phyloP scores from a whole-genome alignment of 106 monocot genomes.

The Hemerocallis citrina region DNA sequence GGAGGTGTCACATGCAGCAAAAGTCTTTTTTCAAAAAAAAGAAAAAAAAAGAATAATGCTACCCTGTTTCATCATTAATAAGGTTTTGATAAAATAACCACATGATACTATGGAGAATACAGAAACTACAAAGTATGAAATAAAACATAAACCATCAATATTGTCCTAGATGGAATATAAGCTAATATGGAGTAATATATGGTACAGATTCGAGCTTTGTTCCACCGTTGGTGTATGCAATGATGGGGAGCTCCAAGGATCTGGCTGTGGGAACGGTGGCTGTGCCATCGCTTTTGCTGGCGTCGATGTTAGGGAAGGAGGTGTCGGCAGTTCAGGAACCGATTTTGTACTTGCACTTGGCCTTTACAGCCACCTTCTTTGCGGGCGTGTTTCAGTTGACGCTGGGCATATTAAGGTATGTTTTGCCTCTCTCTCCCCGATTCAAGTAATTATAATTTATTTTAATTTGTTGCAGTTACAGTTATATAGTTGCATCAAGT shows the following conservation, averaged over 20 bases:
- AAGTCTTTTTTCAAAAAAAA: too few species aligned
- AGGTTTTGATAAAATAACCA: background rate
- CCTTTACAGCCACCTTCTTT: constrained; percentile 87
- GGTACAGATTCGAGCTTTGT: constrained; percentile 77
- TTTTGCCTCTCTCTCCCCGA: too few species aligned
- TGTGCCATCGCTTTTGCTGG: constrained; percentile 65
- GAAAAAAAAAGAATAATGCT: too few species aligned
- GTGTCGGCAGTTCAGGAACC: constrained; percentile 48
- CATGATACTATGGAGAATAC: background rate
- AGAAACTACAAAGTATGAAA: background rate
- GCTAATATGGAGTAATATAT: background rate
- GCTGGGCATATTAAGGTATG: constrained; percentile 65
- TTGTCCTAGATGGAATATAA: too few species aligned
- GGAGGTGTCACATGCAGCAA: too few species aligned
- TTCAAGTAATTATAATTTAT: too few species aligned
- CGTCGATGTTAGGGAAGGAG: constrained; percentile 56
- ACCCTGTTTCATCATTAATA: background rate
- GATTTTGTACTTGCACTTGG: constrained; percentile 49
- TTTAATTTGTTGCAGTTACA: too few species aligned
- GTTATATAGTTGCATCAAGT: too few species aligned
- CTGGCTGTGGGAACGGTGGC: constrained; percentile 91
- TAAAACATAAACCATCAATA: too few species aligned
- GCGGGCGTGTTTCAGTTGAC: constrained; percentile 61
- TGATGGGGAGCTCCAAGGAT: constrained; percentile 90
- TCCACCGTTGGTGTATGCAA: constrained; percentile 83